Percentiles rank a stretch among this genome's conserved stretches.
phyloP scores from a whole-genome alignment of 2,329 filamentous ascomycete species.

The Gnomoniopsis smithogilvyi region DNA sequence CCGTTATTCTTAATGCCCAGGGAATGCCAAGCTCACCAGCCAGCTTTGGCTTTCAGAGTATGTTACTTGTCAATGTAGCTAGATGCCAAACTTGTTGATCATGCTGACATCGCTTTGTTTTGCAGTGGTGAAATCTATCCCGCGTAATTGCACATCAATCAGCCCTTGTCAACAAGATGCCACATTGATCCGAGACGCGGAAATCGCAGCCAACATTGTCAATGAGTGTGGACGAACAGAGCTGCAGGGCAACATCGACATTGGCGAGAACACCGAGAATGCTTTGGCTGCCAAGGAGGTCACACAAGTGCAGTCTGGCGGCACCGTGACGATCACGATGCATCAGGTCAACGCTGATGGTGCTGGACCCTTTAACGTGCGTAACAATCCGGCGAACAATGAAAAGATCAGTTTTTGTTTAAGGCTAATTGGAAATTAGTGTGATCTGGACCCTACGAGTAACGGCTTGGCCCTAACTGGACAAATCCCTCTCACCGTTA shows the following conservation, averaged over 20 bases:
- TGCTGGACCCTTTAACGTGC: constrained; percentile 45
- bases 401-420: no score
- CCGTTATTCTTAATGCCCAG: background rate
- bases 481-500: constrained; percentile 39
- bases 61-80: no score
- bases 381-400: no score
- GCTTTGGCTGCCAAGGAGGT: constrained; percentile 42
- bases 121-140: constrained; percentile 47
- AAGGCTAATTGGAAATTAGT: no score
- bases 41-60: background rate
- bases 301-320: constrained; percentile 47
- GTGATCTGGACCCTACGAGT: constrained; percentile 49
- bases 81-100: no score
- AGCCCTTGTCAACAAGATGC: constrained; percentile 63
- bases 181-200: constrained; percentile 57
- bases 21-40: background rate
- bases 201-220: constrained; percentile 48
- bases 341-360: constrained; percentile 55
- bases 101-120: no score
- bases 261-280: constrained; percentile 53
- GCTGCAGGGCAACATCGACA: constrained; percentile 58
- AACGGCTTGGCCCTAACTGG: constrained; percentile 39
- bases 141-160: constrained; percentile 58
- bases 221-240: constrained; percentile 61
- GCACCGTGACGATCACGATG: constrained; percentile 42